Conservation (phyloP, 129 eudicot species). For the carrot (Daucus carota) region DNA sequence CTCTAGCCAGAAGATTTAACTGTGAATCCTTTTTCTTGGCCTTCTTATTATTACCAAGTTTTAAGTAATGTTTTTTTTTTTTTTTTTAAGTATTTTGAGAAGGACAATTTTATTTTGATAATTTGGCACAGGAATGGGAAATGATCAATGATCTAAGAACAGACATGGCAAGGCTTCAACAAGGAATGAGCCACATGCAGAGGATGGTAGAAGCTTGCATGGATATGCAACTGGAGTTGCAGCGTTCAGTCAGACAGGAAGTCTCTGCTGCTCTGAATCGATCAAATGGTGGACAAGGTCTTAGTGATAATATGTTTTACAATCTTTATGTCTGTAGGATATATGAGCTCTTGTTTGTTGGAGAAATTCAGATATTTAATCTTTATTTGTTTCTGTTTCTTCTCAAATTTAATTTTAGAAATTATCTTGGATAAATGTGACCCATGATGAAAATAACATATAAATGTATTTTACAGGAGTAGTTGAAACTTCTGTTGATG, state of each 20-base stretch:
- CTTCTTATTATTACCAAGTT: not conserved
- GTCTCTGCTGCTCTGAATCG: slow-evolving; percentile 97
- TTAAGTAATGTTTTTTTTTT: not conserved
- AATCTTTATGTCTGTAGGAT: not conserved
- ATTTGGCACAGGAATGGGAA: slow-evolving; percentile 80
- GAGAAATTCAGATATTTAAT: not conserved
- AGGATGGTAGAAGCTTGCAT: slow-evolving; percentile 99
- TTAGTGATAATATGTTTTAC: not conserved
- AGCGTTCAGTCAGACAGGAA: slow-evolving; percentile 94
- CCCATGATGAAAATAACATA: not conserved
- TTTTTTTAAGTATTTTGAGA: not conserved
- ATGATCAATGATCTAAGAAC: slow-evolving; percentile 85
- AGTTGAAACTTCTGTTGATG: slow-evolving; percentile 90
- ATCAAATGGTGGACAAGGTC: slow-evolving; percentile 72
- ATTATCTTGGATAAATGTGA: not conserved
- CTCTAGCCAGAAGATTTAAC: not conserved
- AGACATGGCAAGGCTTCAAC: slow-evolving; percentile 93
- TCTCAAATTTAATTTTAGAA: not conserved
- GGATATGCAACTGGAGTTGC: slow-evolving; percentile 99
- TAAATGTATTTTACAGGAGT: slow-evolving; percentile 28
- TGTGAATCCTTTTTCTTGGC: not conserved
- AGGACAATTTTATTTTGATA: not conserved
- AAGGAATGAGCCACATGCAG: slow-evolving; percentile 99
- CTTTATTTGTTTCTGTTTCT: not conserved
- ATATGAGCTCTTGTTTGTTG: not conserved